phyloP scores from a whole-genome alignment of 192 early-diverging fungal species.

The Podila clonocystis region DNA sequence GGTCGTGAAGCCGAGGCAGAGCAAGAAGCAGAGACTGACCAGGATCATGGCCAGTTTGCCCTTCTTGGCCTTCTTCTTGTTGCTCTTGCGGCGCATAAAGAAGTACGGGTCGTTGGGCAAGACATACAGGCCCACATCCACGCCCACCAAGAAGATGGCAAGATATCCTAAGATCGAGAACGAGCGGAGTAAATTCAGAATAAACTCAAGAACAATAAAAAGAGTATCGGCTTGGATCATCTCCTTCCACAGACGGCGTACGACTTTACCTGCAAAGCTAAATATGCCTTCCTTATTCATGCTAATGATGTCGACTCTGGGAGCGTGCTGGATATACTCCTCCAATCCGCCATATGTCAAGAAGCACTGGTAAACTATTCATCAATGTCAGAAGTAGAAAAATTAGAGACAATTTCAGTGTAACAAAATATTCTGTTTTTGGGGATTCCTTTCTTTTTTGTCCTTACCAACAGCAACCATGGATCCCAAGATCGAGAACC shows the following conservation, averaged over 20 bases:
- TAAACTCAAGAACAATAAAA: neutral
- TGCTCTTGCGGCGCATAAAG: slow-evolving; percentile 46
- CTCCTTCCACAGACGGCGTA: no score
- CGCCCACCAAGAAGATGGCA: slow-evolving; percentile 81
- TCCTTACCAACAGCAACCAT: slow-evolving; percentile 55
- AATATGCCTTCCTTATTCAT: slow-evolving; percentile 94
- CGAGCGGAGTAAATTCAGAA: neutral
- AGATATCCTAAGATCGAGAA: slow-evolving; percentile 71
- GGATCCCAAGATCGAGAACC: slow-evolving; percentile 66
- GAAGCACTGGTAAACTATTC: slow-evolving; percentile 68
- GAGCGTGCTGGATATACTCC: slow-evolving; percentile 79
- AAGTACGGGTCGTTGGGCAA: slow-evolving; percentile 54
- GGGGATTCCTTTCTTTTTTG: neutral
- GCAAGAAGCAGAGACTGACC: slow-evolving; percentile 53
- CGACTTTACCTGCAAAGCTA: slow-evolving; percentile 72
- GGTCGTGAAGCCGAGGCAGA: slow-evolving; percentile 57
- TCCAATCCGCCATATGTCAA: slow-evolving; percentile 69
- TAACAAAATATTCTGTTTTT: no score
- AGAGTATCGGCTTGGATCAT: neutral
- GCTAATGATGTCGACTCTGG: slow-evolving; percentile 74
- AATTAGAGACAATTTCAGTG: neutral
- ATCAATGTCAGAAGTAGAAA: neutral
- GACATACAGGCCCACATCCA: slow-evolving; percentile 78
- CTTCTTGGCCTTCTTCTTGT: slow-evolving; percentile 54
- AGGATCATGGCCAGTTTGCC: slow-evolving; percentile 56